Evolutionary conservation across 139 green algal genomes (phyloP).

Genomic region (Spirogloea muscicola): DNA sequence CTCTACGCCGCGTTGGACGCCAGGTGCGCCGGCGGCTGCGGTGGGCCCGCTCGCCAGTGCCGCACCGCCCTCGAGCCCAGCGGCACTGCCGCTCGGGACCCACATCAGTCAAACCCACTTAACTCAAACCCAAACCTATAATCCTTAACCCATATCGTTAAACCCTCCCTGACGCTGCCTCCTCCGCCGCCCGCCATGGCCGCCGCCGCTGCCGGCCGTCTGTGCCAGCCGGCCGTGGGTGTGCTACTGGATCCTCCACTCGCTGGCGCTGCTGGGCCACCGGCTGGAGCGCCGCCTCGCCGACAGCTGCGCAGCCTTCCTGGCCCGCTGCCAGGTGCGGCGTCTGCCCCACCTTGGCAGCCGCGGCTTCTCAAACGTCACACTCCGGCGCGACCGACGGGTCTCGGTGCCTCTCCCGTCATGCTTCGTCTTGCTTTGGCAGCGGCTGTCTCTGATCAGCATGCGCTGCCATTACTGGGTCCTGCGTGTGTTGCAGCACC

Average conservation of each 20-base stretch:
- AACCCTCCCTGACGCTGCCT: neutral
- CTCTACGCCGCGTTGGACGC: conserved; percentile 68
- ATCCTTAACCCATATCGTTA: neutral
- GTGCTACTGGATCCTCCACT: conserved; percentile 85
- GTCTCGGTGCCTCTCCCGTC: neutral
- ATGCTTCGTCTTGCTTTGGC: too few relatives aligned
- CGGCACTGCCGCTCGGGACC: too few relatives aligned
- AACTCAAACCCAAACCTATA: neutral
- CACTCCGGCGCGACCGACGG: too few relatives aligned
- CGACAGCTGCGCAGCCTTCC: conserved; percentile 63
- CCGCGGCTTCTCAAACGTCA: too few relatives aligned
- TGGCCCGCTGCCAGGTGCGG: conserved; percentile 50
- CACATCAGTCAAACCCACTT: too few relatives aligned
- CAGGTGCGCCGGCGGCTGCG: too few relatives aligned
- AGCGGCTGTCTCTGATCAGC: too few relatives aligned
- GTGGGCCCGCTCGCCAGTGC: too few relatives aligned
- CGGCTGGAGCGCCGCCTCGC: conserved; percentile 35
- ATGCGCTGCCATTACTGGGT: too few relatives aligned
- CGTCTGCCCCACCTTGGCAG: neutral
- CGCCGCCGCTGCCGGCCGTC: too few relatives aligned
- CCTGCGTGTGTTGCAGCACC: conserved; percentile 54
- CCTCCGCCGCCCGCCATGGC: too few relatives aligned
- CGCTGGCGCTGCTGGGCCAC: conserved; percentile 71
- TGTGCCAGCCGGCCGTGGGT: conserved; percentile 80
- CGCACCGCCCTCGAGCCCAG: too few relatives aligned